Percentiles rank a stretch among this genome's conserved stretches.
phyloP scores from a whole-genome alignment of 1,139 yeast species.

The Wickerhamomyces sp. region DNA sequence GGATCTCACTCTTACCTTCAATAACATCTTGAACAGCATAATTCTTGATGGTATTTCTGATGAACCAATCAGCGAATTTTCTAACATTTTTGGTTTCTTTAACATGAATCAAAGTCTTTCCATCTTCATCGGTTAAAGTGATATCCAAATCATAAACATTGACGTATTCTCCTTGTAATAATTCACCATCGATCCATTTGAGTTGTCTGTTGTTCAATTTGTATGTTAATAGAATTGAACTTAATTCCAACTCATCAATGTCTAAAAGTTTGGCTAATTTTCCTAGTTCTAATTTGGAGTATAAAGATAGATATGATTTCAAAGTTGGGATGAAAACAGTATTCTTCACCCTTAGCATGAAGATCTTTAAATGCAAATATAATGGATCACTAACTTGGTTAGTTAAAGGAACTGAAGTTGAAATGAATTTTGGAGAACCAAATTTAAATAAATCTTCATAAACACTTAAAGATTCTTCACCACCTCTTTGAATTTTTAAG shows the following conservation, averaged over 20 bases:
- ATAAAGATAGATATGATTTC: conserved; percentile 40
- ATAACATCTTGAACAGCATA: conserved; percentile 38
- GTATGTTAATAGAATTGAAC: conserved; percentile 32
- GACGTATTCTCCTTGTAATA: conserved; percentile 35
- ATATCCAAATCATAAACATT: conserved; percentile 41
- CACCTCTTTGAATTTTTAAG: conserved; percentile 37
- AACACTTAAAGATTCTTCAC: conserved; percentile 34
- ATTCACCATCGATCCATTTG: conserved; percentile 37
- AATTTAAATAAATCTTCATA: conserved; percentile 41
- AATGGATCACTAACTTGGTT: conserved; percentile 35
- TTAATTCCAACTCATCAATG: conserved; percentile 27
- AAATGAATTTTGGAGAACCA: conserved; percentile 44
- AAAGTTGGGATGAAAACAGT: conserved; percentile 35
- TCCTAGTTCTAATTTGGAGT: conserved; percentile 39
- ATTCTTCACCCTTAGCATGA: conserved; percentile 36
- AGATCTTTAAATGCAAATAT: conserved; percentile 37
- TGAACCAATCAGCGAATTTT: conserved; percentile 45
- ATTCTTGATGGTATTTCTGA: conserved; percentile 41
- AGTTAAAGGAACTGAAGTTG: conserved; percentile 34
- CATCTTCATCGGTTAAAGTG: conserved; percentile 32
- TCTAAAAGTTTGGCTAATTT: conserved; percentile 40
- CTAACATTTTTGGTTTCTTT: conserved; percentile 40
- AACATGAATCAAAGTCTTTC: conserved; percentile 32
- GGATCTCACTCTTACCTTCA: conserved; percentile 18
- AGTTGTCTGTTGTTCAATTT: conserved; percentile 41